Evolutionary conservation across 164 flowering plant species (phyloP), one percentile per base, ranked within the genome.

Genomic region (Kingdonia uniflora): DNA sequence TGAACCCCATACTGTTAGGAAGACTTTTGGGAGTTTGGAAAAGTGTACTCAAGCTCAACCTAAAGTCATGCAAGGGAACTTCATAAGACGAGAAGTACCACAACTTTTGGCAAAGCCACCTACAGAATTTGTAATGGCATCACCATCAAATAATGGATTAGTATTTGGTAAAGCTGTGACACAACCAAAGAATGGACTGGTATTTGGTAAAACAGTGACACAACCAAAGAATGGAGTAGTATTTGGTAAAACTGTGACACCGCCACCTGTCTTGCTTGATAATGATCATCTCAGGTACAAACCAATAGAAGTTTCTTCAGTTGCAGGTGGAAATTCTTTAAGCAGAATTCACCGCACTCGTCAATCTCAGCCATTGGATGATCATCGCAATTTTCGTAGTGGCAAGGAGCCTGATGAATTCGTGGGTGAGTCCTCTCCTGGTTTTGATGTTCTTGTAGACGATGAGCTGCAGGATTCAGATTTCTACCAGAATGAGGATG

Each of bases 381-480:
- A 77, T 29, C 35, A 29, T 44, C 75, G 57, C 8, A 64, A 48
- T 41, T 62, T 61, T 26, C 84, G 66, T 49, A 74, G 72, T 71
- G 78, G 74, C 37, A 82, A 68, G 72, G 95, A 85, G 26, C 72
- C 69, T 48, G 89, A 78, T 55, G 97, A 87, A 44, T 61, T 65
- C 57, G 59, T 79, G 53, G 72, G 82, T 56, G 97, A 87, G 64
- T 76, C 87, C 2, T 82, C 95, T 67, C 96, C 97, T 65, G 97
- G 95, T 20, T 90, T 90, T 76, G 97, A 87, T 81, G 97, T 90
- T 61, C 95, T 90, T 55, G 96, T 85, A 40, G 97, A 85, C 64
- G 78, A 86, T 72, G 86, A 83, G 23, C 71, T 66, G 6, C 45
- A 74, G 59, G 79, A 78, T 38, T 64, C 80, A 60, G 84, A 78